phyloP scores from a whole-genome alignment of 352 stramenopile species.

The Phytophthora hibernalis region DNA sequence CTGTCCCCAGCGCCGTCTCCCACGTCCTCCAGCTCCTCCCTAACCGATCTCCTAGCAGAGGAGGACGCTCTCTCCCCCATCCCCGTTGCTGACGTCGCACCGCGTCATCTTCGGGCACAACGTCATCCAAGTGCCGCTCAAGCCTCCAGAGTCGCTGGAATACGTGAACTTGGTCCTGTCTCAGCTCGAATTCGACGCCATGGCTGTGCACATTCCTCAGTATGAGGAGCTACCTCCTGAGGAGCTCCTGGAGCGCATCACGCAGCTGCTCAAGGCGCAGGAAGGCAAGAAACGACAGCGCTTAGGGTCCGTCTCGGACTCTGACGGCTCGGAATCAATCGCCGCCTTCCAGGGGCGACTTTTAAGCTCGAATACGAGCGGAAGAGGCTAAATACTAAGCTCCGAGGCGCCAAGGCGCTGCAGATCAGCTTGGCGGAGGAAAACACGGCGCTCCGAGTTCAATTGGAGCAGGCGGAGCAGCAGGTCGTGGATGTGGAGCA shows the following conservation, averaged over 20 bases:
- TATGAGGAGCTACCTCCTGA: slow-evolving; percentile 69
- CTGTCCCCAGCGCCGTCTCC: slow-evolving; percentile 27
- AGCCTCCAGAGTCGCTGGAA: slow-evolving; percentile 46
- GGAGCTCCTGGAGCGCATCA: slow-evolving; percentile 67
- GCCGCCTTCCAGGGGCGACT: slow-evolving; percentile 64
- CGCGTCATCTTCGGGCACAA: slow-evolving; percentile 72
- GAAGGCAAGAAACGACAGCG: slow-evolving; percentile 47
- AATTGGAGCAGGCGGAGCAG: slow-evolving; percentile 57
- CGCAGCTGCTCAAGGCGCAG: slow-evolving; percentile 58
- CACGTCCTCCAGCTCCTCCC: slow-evolving; percentile 36
- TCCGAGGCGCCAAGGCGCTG: slow-evolving; percentile 56
- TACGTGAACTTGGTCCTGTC: slow-evolving; percentile 81
- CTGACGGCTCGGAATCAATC: slow-evolving; percentile 32
- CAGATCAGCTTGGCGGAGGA: slow-evolving; percentile 80
- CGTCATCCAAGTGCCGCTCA: slow-evolving; percentile 81
- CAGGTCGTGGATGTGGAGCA: slow-evolving; percentile 58
- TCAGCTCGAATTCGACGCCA: slow-evolving; percentile 79
- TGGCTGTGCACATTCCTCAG: slow-evolving; percentile 74
- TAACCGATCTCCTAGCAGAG: slow-evolving; percentile 39
- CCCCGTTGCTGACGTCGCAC: slow-evolving; percentile 32
- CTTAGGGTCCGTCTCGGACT: slow-evolving; percentile 16
- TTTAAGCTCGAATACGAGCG: slow-evolving; percentile 73
- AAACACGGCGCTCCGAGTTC: slow-evolving; percentile 62
- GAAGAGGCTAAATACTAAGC: slow-evolving; percentile 71
- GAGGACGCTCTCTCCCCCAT: slow-evolving; percentile 31